These are phyloP conservation scores for Tetraselmis chui DNA, from an alignment of 139 green algal genomes.

Conservation along the genomic window DNA sequence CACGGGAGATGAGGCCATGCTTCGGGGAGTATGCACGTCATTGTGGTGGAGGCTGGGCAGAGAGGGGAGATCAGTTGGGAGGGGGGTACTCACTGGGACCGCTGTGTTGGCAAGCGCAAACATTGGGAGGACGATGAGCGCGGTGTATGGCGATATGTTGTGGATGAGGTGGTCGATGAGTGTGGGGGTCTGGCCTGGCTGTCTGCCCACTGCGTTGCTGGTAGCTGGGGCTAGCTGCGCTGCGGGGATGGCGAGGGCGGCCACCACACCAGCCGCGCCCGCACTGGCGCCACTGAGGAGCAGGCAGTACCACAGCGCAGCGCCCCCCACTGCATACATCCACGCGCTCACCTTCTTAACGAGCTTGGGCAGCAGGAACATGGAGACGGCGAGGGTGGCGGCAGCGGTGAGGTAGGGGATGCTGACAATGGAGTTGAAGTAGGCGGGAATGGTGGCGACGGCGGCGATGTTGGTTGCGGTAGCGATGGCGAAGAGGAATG, in stretches of 20 bases:
- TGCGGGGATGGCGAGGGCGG: slow-evolving; percentile 11
- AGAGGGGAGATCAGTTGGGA: not conserved
- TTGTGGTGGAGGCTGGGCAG: not conserved
- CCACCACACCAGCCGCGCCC: slow-evolving; percentile 15
- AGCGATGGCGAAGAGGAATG: slow-evolving; percentile 22
- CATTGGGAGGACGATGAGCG: slow-evolving; percentile 18
- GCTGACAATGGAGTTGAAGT: slow-evolving; percentile 7
- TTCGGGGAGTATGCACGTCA: not conserved
- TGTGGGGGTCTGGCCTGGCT: not conserved
- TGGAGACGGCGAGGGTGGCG: not conserved
- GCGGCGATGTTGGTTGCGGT: slow-evolving; percentile 18
- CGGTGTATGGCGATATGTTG: slow-evolving; percentile 1
- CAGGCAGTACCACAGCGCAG: slow-evolving; percentile 18
- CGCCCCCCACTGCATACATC: slow-evolving; percentile 1
- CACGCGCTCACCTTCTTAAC: slow-evolving; percentile 8
- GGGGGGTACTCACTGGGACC: not conserved
- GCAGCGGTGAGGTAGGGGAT: slow-evolving; percentile 7
- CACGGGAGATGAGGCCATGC: not conserved
- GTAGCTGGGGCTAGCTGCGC: not conserved
- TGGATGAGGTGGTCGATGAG: slow-evolving; percentile 23
- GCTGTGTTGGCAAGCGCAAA: slow-evolving; percentile 23
- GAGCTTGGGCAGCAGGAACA: slow-evolving; percentile 4
- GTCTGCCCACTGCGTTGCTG: not conserved
- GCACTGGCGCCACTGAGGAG: slow-evolving; percentile 21
- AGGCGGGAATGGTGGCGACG: slow-evolving; percentile 17